phyloP scores from a whole-genome alignment of 1,139 yeast species.

The Sugiyamaella pinicola region DNA sequence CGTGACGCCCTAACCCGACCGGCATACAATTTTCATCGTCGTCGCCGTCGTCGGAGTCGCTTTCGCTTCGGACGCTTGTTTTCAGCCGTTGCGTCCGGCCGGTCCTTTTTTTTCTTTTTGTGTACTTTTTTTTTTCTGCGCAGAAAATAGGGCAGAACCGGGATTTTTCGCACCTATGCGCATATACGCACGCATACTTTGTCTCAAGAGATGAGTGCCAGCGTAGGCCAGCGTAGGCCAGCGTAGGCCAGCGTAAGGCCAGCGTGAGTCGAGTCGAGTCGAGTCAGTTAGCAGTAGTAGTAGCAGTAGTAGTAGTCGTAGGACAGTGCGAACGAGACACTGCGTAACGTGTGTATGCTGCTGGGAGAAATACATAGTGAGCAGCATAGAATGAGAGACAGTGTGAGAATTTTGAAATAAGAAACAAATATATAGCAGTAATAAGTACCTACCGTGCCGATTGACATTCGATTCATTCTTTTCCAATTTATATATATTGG shows the following conservation, averaged over 20 bases:
- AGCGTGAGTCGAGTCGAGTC: too few species aligned
- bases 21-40: not conserved
- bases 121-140: not conserved
- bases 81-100: not conserved
- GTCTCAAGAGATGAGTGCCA: not conserved
- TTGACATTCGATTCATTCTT: not conserved
- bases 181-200: not conserved
- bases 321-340: not conserved
- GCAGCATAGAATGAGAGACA: too few species aligned
- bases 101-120: too few species aligned
- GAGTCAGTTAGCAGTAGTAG: too few species aligned
- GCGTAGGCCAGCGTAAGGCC: too few species aligned
- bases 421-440: too few species aligned
- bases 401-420: not conserved
- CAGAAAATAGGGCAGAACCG: not conserved
- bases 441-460: too few species aligned
- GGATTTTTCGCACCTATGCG: not conserved
- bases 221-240: too few species aligned
- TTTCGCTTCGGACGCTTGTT: not conserved
- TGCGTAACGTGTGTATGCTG: not conserved
- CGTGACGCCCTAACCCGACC: not conserved
- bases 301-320: too few species aligned
- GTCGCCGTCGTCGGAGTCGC: too few species aligned
- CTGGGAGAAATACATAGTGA: not conserved
- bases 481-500: too few species aligned